Evolutionary conservation across 2,329 filamentous ascomycete species (phyloP), one percentile per base, ranked within the genome.

Genomic region (Dothideomycetes sp.): DNA sequence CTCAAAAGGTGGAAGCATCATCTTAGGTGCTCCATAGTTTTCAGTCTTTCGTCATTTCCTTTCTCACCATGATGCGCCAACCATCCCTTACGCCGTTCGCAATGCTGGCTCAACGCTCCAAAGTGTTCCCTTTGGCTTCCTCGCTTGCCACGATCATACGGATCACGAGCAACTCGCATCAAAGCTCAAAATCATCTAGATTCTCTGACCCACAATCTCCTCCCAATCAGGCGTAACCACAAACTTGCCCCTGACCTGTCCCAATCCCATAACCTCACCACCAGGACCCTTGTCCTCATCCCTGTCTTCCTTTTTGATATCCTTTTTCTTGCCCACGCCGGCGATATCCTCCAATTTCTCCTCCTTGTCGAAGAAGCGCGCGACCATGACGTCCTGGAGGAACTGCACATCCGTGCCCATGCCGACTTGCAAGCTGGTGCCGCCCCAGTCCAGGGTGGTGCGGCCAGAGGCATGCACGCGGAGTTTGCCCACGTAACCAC

Each of bases 221-320:
- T 64, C 63, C 71, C 74, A 79, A 52, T 80, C 68, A 11, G 77
- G 77, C 37, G 66, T 72, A 24, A 79, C 70, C 2, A 79, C 72
- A 52, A 79, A 78, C 57, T 78, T 79, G 39, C 72, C 73, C 55
- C 70, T 73, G n/a, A 80, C 64, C 49, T 76, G 69, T 7, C 75
- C 77, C 62, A 80, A 72, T 3, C 69, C 69, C 57, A 69, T 69
- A 29, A 70, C 66, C 41, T 63, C 61, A 1, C 65, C 66, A 11
- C 55, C 58, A 14, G 45, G 46, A 16, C 43, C 41, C 10, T 52
- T 43, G 33, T 57, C 55, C 12, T 58, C 39, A 7, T 45, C 43
- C 27, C 46, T 44, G 2, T 37, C 42, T 18, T 48, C 47, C 8
- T 45, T 41, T 36, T 36, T 69, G 19, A 75, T 69, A 2, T 45